phyloP scores from a whole-genome alignment of 768 basidiomycete genomes.

The Lentinula edodes region DNA sequence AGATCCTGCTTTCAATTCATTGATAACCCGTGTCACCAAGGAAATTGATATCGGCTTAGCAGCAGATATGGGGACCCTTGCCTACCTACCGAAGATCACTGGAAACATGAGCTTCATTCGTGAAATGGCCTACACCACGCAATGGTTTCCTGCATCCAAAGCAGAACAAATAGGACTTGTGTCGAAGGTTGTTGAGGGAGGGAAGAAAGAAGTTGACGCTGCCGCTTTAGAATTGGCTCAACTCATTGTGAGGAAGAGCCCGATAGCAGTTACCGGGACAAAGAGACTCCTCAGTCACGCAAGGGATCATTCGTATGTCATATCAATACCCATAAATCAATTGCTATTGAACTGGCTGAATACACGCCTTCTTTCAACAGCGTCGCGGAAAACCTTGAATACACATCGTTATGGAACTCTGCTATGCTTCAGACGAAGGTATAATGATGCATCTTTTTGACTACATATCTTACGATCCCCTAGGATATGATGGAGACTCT shows the following conservation, averaged over 20 bases:
- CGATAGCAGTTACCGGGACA: conserved; percentile 69
- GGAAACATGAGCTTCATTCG: conserved; percentile 68
- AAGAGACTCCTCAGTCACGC: conserved; percentile 78
- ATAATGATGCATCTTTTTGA: conserved; percentile 7
- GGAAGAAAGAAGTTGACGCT: conserved; percentile 55
- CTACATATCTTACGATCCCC: no score
- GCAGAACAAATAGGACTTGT: conserved; percentile 69
- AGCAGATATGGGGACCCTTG: conserved; percentile 83
- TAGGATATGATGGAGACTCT: not conserved
- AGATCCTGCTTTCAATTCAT: not conserved
- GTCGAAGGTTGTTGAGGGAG: conserved; percentile 64
- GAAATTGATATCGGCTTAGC: conserved; percentile 87
- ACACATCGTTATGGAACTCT: conserved; percentile 54
- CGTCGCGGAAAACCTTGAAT: conserved; percentile 44
- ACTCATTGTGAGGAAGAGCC: conserved; percentile 69
- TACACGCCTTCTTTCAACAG: conserved; percentile 6
- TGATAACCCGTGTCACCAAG: conserved; percentile 28
- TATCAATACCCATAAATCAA: not conserved
- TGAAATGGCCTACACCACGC: conserved; percentile 74
- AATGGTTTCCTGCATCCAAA: conserved; percentile 61
- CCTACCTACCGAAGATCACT: conserved; percentile 66
- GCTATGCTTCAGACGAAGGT: conserved; percentile 46
- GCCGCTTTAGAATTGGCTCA: conserved; percentile 62
- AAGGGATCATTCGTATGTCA: conserved; percentile 66
- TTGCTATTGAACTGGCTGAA: no score